Conservation (phyloP, 768 basidiomycete species). For the Xerocomellus amylosporus region DNA sequence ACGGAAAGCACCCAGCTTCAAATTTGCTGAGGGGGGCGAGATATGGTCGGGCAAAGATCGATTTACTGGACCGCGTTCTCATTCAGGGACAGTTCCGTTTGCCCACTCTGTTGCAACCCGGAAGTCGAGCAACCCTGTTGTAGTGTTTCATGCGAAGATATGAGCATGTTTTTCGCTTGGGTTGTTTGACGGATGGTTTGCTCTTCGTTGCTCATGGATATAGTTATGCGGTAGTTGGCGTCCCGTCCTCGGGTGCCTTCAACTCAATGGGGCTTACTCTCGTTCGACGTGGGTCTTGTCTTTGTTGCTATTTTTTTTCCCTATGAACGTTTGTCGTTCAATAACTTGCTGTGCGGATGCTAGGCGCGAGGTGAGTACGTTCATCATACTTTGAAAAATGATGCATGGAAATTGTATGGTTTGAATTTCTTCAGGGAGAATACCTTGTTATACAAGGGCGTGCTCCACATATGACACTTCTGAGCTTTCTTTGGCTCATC, state of each 20-base stretch:
- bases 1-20: constrained; percentile 75
- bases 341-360: constrained; percentile 14
- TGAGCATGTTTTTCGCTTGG: constrained; percentile 58
- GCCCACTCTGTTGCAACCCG: constrained; percentile 56
- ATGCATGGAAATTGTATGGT: constrained; percentile 47
- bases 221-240: constrained; percentile 80
- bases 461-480: constrained; percentile 75
- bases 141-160: constrained; percentile 69
- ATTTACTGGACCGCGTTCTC: constrained; percentile 32
- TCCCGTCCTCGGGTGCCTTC: constrained; percentile 39
- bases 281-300: constrained; percentile 47
- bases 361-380: constrained; percentile 22
- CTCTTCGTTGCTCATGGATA: constrained; percentile 78
- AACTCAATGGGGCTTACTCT: constrained; percentile 96
- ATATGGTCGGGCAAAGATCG: constrained; percentile 48
- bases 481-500: constrained; percentile 11
- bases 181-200: constrained; percentile 36
- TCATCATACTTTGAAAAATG: constrained; percentile 37
- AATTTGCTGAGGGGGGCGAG: constrained; percentile 61
- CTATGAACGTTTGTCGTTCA: constrained; percentile 52
- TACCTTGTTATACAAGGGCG: constrained; percentile 55
- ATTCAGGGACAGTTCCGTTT: constrained; percentile 37
- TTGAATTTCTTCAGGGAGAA: constrained; percentile 96
- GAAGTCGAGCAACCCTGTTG: constrained; percentile 34
- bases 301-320: constrained; percentile 47